These are phyloP conservation scores for Castanea mollissima DNA, from an alignment of 306 rosid species.

Conservation along the genomic window DNA sequence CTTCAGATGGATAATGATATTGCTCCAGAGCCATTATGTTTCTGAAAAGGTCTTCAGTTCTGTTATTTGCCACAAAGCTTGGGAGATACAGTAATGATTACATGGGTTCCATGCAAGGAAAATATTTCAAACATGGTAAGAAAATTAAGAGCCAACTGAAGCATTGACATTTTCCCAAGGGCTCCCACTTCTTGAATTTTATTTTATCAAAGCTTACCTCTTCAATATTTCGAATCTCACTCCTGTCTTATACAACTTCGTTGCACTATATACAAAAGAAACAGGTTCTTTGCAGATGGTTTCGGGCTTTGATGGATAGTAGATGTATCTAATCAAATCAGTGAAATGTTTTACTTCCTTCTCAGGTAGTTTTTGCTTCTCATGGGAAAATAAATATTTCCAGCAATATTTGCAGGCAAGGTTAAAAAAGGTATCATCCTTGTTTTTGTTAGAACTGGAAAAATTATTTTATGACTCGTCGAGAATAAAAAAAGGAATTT, in stretches of 20 bases:
- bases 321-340: neutral
- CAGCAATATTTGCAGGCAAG: too few relatives aligned
- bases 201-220: neutral
- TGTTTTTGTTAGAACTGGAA: too few relatives aligned
- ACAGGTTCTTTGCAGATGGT: too few relatives aligned
- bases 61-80: neutral
- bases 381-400: too few relatives aligned
- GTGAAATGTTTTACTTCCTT: neutral
- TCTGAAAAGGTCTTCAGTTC: slow-evolving; percentile 5
- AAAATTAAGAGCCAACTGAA: neutral
- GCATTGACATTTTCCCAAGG: neutral
- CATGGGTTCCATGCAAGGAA: neutral
- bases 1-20: slow-evolving; percentile 7
- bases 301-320: neutral
- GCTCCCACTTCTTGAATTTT: neutral
- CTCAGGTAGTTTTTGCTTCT: too few relatives aligned
- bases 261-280: neutral
- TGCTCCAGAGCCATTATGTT: slow-evolving; percentile 36
- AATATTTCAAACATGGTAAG: neutral
- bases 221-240: neutral
- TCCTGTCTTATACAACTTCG: neutral
- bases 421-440: neutral
- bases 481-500: slow-evolving; percentile 25
- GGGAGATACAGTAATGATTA: neutral
- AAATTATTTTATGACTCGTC: neutral